Evolutionary conservation across 1,139 yeast genomes (phyloP).

Genomic region (Candida albicans): DNA sequence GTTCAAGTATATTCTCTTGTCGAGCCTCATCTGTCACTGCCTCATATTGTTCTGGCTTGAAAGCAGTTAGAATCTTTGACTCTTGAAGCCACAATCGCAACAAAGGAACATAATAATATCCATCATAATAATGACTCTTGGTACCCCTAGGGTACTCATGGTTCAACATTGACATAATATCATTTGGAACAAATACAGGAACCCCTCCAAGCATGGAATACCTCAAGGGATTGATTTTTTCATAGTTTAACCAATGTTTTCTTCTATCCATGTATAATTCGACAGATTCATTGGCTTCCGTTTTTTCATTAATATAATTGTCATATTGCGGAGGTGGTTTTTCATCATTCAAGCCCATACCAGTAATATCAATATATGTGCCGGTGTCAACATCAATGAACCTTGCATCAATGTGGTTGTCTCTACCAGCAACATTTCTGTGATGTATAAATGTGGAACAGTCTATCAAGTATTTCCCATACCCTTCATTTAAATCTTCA

Average conservation of each 20-base stretch:
- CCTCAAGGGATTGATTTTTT: constrained; percentile 31
- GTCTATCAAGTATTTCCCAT: constrained; percentile 35
- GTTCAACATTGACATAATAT: constrained; percentile 32
- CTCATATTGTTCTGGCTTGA: constrained; percentile 13
- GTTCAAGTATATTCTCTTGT: constrained; percentile 16
- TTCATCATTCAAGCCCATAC: constrained; percentile 32
- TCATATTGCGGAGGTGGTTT: constrained; percentile 31
- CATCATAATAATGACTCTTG: constrained; percentile 21
- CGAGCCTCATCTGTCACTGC: constrained; percentile 13
- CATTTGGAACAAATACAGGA: constrained; percentile 38
- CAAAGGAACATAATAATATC: constrained; percentile 33
- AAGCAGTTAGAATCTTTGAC: constrained; percentile 17
- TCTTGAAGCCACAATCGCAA: constrained; percentile 34
- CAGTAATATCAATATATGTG: constrained; percentile 40
- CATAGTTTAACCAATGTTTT: constrained; percentile 35
- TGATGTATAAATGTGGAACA: constrained; percentile 34
- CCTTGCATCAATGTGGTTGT: constrained; percentile 39
- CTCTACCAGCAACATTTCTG: constrained; percentile 29
- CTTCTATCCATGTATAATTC: constrained; percentile 38
- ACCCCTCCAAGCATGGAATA: constrained; percentile 37
- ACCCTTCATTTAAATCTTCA: constrained; percentile 34
- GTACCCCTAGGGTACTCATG: constrained; percentile 33
- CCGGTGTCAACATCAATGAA: constrained; percentile 41
- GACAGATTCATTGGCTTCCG: constrained; percentile 20
- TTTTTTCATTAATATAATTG: constrained; percentile 18